These are phyloP conservation scores for Fallopia convolvulus DNA, from an alignment of 148 eudicot genomes.

Conservation along the genomic window DNA sequence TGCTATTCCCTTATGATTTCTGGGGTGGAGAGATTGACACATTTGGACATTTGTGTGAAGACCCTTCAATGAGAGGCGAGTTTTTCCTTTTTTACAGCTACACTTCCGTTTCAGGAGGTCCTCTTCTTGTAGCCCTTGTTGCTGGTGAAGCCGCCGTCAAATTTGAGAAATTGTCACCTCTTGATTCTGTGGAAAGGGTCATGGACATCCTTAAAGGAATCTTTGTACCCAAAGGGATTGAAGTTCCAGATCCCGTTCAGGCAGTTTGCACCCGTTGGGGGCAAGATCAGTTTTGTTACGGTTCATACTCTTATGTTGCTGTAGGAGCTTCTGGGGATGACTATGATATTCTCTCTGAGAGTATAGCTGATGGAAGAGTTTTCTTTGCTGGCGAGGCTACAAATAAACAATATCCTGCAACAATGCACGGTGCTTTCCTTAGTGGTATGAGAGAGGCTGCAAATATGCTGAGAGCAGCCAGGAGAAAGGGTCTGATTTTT, in stretches of 20 bases:
- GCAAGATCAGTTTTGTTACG: constrained; percentile 65
- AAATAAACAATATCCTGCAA: constrained; percentile 87
- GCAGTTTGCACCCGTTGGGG: constrained; percentile 98
- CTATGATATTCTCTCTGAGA: constrained; percentile 87
- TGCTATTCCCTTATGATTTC: constrained; percentile 85
- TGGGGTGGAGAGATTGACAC: constrained; percentile 99
- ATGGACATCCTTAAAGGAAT: constrained; percentile 76
- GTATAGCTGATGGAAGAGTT: constrained; percentile 64
- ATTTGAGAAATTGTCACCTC: constrained; percentile 73
- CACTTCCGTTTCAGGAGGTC: constrained; percentile 83
- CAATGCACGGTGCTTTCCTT: constrained; percentile 97
- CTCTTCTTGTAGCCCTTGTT: constrained; percentile 85
- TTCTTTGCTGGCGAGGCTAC: constrained; percentile 99
- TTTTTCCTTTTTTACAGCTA: constrained; percentile 92
- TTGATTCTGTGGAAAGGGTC: constrained; percentile 66
- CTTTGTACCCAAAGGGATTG: constrained; percentile 79
- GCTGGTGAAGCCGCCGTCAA: constrained; percentile 94
- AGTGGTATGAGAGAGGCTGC: constrained; percentile 99
- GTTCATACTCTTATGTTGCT: constrained; percentile 88
- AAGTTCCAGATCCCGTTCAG: constrained; percentile 80
- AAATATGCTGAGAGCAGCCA: constrained; percentile 60
- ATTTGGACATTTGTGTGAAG: constrained; percentile 76
- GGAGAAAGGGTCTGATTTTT: constrained; percentile 33
- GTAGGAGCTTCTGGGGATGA: constrained; percentile 95
- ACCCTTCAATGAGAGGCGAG: constrained; percentile 78